phyloP scores from a whole-genome alignment of 331 rosid species.

The Stylosanthes scabra region DNA sequence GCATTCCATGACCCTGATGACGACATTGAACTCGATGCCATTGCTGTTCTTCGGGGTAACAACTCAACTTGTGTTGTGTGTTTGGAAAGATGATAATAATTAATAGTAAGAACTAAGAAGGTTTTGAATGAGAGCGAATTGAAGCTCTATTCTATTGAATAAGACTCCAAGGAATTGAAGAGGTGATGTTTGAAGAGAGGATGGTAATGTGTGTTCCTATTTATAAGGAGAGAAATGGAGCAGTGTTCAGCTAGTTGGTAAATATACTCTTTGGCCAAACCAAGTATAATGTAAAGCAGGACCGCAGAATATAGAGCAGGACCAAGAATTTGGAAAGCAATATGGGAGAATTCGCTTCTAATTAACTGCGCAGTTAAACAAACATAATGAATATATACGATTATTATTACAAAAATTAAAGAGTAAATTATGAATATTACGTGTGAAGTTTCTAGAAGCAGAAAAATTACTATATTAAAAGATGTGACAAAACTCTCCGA shows the following conservation, averaged over 20 bases:
- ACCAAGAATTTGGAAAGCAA: conserved; percentile 50
- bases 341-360: conserved; percentile 58
- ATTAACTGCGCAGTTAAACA: conserved; percentile 16
- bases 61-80: no score
- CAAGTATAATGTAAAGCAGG: conserved; percentile 53
- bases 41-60: neutral
- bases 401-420: neutral
- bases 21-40: conserved; percentile 85
- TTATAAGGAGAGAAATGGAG: conserved; percentile 32
- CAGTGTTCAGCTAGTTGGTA: conserved; percentile 66
- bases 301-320: conserved; percentile 55
- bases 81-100: no score
- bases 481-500: no score
- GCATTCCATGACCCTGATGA: conserved; percentile 72
- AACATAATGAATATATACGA: conserved; percentile 9
- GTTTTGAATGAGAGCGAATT: neutral
- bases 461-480: no score
- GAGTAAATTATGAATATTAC: no score
- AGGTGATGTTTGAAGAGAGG: conserved; percentile 43
- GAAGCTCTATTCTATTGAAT: neutral
- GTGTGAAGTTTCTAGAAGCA: no score
- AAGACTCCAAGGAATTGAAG: conserved; percentile 26
- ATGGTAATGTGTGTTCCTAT: conserved; percentile 49
- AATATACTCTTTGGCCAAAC: conserved; percentile 42
- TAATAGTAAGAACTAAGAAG: neutral